Evolutionary conservation across 1,284 basidiomycete species (phyloP).

Genomic region (Ustilago sp.): DNA sequence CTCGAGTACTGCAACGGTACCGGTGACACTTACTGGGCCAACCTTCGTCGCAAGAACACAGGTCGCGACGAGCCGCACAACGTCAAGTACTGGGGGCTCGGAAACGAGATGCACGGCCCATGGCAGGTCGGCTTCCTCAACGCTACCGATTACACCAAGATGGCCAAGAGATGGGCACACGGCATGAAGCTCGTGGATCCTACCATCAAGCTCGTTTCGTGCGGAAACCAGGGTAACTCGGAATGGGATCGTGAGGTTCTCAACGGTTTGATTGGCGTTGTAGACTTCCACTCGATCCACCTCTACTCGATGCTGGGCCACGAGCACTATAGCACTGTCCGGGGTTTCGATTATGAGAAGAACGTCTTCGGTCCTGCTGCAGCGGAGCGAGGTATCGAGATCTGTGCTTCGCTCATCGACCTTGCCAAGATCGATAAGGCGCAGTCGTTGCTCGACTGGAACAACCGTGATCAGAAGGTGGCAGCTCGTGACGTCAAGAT

Average conservation of each 20-base stretch:
- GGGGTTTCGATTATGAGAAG: conserved; percentile 72
- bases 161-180: conserved; percentile 77
- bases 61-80: conserved; percentile 75
- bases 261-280: conserved; percentile 68
- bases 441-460: conserved; percentile 37
- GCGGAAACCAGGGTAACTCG: conserved; percentile 74
- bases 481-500: conserved; percentile 65
- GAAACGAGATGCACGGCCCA: conserved; percentile 74
- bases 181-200: conserved; percentile 76
- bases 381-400: conserved; percentile 71
- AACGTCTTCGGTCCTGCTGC: conserved; percentile 72
- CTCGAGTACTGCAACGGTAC: conserved; percentile 77
- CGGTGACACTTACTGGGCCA: conserved; percentile 75
- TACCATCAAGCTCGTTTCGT: conserved; percentile 74
- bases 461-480: conserved; percentile 40
- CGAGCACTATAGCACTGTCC: conserved; percentile 46
- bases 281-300: conserved; percentile 71
- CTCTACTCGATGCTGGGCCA: conserved; percentile 59
- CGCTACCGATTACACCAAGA: conserved; percentile 75
- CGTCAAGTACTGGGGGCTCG: conserved; percentile 72
- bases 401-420: conserved; percentile 71
- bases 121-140: conserved; percentile 78
- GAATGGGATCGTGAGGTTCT: conserved; percentile 71
- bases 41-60: conserved; percentile 74
- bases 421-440: conserved; percentile 63